phyloP scores from a whole-genome alignment of 108 stramenopile species.

The Chaetoceros muelleri region DNA sequence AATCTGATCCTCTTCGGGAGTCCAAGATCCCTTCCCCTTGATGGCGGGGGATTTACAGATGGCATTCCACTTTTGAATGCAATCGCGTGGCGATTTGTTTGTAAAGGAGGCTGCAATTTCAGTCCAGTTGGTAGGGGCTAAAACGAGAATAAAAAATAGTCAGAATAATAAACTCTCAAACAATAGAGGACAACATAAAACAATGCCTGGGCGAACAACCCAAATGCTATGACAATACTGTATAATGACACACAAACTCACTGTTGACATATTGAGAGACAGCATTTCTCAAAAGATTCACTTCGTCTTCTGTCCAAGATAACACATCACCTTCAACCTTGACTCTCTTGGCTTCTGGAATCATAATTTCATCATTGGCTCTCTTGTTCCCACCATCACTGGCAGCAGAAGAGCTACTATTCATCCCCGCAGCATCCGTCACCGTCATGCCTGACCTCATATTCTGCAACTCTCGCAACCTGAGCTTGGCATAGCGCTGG shows the following conservation, averaged over 20 bases:
- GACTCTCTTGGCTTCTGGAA: not conserved
- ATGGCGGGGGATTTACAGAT: constrained; percentile 57
- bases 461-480: too few relatives aligned
- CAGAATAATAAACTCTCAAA: constrained; percentile 1
- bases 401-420: not conserved
- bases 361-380: not conserved
- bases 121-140: constrained; percentile 63
- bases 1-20: constrained; percentile 62
- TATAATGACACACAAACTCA: constrained; percentile 17
- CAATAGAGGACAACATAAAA: too few relatives aligned
- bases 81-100: constrained; percentile 60
- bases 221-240: too few relatives aligned
- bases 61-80: constrained; percentile 63
- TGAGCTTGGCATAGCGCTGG: constrained; percentile 19
- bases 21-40: constrained; percentile 82
- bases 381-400: constrained; percentile 2
- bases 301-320: constrained; percentile 54
- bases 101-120: constrained; percentile 55
- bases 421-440: constrained; percentile 1
- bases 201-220: too few relatives aligned
- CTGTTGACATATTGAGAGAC: constrained; percentile 55
- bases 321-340: not conserved
- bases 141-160: constrained; percentile 2
- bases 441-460: too few relatives aligned
- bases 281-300: constrained; percentile 41